These are phyloP conservation scores for Ophiostoma ulmi DNA, from an alignment of 2,329 filamentous ascomycete genomes.

Conservation along the genomic window DNA sequence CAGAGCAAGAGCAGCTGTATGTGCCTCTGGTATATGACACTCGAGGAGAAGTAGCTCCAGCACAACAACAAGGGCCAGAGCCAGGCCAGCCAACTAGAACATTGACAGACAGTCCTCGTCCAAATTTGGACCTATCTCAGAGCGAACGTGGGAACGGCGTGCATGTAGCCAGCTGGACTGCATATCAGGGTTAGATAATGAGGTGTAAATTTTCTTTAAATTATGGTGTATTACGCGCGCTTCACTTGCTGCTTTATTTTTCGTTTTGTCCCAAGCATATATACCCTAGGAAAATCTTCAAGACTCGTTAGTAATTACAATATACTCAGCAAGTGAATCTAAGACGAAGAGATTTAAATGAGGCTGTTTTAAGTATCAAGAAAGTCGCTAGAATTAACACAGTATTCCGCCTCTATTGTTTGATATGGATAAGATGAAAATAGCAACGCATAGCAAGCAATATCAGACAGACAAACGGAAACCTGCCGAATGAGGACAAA, in stretches of 20 bases:
- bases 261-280: neutral
- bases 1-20: neutral
- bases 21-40: neutral
- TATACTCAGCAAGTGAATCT: too few relatives aligned
- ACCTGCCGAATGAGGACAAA: neutral
- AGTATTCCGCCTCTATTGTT: too few relatives aligned
- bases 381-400: too few relatives aligned
- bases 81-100: neutral
- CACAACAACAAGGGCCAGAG: neutral
- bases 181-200: constrained; percentile 16
- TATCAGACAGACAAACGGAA: too few relatives aligned
- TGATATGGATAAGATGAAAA: too few relatives aligned
- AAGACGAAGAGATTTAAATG: too few relatives aligned
- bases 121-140: constrained; percentile 24
- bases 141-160: constrained; percentile 18
- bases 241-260: neutral
- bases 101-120: constrained; percentile 11
- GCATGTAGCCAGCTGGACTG: constrained; percentile 26
- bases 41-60: neutral
- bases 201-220: neutral
- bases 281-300: neutral
- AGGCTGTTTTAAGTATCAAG: too few relatives aligned
- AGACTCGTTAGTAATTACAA: too few relatives aligned
- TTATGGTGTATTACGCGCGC: neutral
- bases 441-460: too few relatives aligned